These are phyloP conservation scores for Xylariaceae sp. DNA, from an alignment of 2,329 filamentous ascomycete genomes.

Conservation along the genomic window DNA sequence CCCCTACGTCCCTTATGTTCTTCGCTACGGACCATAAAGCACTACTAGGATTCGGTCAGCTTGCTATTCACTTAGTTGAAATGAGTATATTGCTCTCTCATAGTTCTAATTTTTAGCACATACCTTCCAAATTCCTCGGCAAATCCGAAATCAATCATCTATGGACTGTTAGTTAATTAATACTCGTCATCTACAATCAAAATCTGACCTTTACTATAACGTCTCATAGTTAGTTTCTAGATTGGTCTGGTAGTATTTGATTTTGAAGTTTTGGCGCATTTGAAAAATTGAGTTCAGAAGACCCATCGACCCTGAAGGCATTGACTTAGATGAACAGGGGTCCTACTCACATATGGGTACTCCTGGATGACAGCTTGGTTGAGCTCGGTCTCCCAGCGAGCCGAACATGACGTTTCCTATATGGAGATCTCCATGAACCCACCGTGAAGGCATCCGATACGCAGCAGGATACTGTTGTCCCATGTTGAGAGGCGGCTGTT, in stretches of 20 bases:
- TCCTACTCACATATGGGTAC: constrained; percentile 5
- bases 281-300: too few species aligned
- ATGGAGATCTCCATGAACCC: constrained; percentile 13
- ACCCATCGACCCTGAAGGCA: too few species aligned
- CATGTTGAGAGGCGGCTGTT: neutral
- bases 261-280: neutral
- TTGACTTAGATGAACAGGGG: neutral
- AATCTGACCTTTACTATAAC: constrained; percentile 16
- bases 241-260: neutral
- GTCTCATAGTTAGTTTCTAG: neutral
- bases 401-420: constrained; percentile 18
- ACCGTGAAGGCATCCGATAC: too few species aligned
- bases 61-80: too few species aligned
- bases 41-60: neutral
- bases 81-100: neutral
- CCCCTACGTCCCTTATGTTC: neutral
- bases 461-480: too few species aligned
- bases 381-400: neutral
- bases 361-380: neutral
- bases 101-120: neutral
- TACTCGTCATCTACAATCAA: too few species aligned
- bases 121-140: neutral
- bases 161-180: neutral
- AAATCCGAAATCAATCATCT: constrained; percentile 21
- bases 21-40: neutral